Percentiles rank a stretch among this genome's conserved stretches.
Conservation (phyloP, 106 monocot species). For the Gastrodia elata region DNA sequence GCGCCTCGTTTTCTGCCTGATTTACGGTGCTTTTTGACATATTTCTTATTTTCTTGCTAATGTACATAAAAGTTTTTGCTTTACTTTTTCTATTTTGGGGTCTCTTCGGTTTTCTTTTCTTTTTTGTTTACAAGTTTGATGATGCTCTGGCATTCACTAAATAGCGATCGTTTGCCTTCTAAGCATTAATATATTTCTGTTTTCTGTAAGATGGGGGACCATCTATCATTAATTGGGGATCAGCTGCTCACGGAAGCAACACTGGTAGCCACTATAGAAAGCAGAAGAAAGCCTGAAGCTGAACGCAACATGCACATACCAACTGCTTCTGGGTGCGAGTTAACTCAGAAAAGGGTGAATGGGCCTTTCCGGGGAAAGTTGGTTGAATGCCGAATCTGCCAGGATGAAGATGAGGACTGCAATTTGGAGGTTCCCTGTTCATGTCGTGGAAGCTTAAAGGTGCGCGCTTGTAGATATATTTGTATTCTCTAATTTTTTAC, state of each 20-base stretch:
- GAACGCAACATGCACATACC: background rate
- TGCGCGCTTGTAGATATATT: constrained; percentile 4
- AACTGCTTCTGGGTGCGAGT: background rate
- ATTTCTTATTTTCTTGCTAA: background rate
- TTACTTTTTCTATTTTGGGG: background rate
- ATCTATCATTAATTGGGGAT: constrained; percentile 64
- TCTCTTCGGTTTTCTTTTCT: background rate
- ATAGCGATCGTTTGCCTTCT: background rate
- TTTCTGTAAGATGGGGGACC: constrained; percentile 42
- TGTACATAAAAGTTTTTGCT: background rate
- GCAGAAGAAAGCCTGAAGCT: constrained; percentile 14
- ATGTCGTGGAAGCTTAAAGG: constrained; percentile 73
- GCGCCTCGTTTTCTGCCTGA: background rate
- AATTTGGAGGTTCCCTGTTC: constrained; percentile 71
- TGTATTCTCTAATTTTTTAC: background rate
- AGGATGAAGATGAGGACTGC: constrained; percentile 60
- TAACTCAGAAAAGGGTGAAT: constrained; percentile 4
- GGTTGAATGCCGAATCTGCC: constrained; percentile 66
- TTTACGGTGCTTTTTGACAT: background rate
- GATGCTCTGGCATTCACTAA: background rate
- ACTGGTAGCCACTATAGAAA: constrained; percentile 38
- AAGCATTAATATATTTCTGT: background rate
- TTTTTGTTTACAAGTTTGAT: background rate
- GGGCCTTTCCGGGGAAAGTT: constrained; percentile 10
- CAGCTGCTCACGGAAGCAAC: constrained; percentile 61